A percentile compares a stretch with the other conserved stretches of the same genome.
These are phyloP conservation scores for Lupinus albus DNA, from an alignment of 306 rosid species.

Conservation along the genomic window DNA sequence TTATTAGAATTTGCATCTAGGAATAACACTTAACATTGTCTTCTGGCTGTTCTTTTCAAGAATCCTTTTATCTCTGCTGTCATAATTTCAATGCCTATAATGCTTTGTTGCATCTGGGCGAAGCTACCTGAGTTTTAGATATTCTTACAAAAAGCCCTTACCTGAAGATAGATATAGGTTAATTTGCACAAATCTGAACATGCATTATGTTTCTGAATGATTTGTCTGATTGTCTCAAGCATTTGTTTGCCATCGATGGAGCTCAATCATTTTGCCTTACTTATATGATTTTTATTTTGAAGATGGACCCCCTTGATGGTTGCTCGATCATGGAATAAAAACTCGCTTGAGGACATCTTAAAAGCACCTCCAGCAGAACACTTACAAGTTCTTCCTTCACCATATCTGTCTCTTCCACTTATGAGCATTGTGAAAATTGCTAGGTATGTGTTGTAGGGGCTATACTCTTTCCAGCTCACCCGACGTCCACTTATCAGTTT, in stretches of 20 bases:
- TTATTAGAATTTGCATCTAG: not conserved
- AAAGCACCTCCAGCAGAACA: slow-evolving; percentile 54
- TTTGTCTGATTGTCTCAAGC: not conserved
- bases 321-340: slow-evolving; percentile 88
- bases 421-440: slow-evolving; percentile 91
- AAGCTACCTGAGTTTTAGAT: not conserved
- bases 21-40: not conserved
- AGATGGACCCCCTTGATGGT: slow-evolving; percentile 94
- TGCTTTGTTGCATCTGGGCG: slow-evolving; percentile 23
- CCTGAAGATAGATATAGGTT: too few relatives aligned
- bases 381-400: slow-evolving; percentile 66
- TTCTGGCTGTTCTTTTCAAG: slow-evolving; percentile 15
- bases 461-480: not conserved
- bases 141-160: too few relatives aligned
- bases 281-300: slow-evolving; percentile 44
- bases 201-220: too few relatives aligned
- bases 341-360: slow-evolving; percentile 77
- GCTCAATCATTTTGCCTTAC: slow-evolving; percentile 27
- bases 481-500: not conserved
- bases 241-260: slow-evolving; percentile 21
- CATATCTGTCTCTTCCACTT: slow-evolving; percentile 80
- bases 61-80: slow-evolving; percentile 7
- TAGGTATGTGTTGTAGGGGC: slow-evolving; percentile 53
- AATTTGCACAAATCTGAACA: too few relatives aligned
- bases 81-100: slow-evolving; percentile 5